Evolutionary conservation across 176 grass and related monocot species (phyloP).

Genomic region (Cocos nucifera): DNA sequence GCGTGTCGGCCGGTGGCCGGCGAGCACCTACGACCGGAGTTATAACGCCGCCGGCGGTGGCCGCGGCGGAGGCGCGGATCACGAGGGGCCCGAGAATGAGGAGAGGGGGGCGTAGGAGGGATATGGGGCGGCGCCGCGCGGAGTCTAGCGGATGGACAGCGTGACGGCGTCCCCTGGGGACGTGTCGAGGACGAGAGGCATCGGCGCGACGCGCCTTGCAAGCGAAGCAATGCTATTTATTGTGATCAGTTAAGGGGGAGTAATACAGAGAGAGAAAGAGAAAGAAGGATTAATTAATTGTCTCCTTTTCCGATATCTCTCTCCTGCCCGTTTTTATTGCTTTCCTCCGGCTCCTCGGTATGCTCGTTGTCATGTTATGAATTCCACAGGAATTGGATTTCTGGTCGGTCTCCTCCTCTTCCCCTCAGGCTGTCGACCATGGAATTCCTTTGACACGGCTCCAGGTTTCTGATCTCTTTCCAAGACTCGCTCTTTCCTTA

Average conservation of each 20-base stretch:
- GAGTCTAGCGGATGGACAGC: neutral
- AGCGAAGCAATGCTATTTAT: conserved; percentile 17
- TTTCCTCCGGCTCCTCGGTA: neutral
- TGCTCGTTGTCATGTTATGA: no score
- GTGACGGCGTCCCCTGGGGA: neutral
- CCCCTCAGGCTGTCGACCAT: conserved; percentile 11
- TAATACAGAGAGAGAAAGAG: conserved; percentile 4
- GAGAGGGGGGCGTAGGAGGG: neutral
- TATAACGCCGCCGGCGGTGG: neutral
- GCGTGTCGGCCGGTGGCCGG: no score
- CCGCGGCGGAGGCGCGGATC: neutral
- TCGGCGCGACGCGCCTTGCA: neutral
- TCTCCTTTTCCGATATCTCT: no score
- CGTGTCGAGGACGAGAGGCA: conserved; percentile 18
- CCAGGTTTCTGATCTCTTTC: conserved; percentile 20
- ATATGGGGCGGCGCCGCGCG: neutral
- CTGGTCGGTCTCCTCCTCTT: neutral
- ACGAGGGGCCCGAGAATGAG: neutral
- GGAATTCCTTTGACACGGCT: conserved; percentile 30
- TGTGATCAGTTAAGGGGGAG: neutral
- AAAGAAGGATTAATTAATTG: neutral
- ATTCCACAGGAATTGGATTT: neutral
- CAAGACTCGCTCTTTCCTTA: conserved; percentile 1
- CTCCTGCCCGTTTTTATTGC: neutral
- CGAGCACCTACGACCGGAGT: no score